Conservation (phyloP, 352 stramenopile genomes). For the Elongisporangium undulatum region DNA sequence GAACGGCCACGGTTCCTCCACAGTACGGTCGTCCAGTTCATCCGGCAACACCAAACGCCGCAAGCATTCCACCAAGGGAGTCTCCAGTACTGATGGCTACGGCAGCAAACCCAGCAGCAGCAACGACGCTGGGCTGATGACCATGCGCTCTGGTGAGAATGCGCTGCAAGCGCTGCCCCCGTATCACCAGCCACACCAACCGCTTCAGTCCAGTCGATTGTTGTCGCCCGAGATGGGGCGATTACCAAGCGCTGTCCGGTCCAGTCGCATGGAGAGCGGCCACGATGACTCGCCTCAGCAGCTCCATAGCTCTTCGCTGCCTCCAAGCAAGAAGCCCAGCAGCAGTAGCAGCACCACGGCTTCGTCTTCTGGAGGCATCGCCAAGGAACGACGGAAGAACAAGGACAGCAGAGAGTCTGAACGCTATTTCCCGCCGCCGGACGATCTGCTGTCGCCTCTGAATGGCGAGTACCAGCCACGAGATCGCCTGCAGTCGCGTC, state of each 20-base stretch:
- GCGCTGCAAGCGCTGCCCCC: background rate
- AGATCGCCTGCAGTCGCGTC: slow-evolving; percentile 71
- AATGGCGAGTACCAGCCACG: slow-evolving; percentile 54
- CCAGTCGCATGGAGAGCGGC: slow-evolving; percentile 8
- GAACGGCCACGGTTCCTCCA: slow-evolving; percentile 16
- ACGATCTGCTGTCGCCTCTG: slow-evolving; percentile 35
- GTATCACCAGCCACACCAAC: slow-evolving; percentile 1
- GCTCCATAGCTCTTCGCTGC: background rate
- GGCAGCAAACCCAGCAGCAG: slow-evolving; percentile 16
- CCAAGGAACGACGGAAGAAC: slow-evolving; percentile 31
- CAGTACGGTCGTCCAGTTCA: slow-evolving; percentile 24
- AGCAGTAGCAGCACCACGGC: slow-evolving; percentile 9
- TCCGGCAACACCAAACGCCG: slow-evolving; percentile 26
- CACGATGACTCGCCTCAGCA: slow-evolving; percentile 7
- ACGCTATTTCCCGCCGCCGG: slow-evolving; percentile 19
- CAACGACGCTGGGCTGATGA: slow-evolving; percentile 16
- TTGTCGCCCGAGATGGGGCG: slow-evolving; percentile 20
- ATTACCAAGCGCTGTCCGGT: slow-evolving; percentile 29
- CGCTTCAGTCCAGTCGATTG: slow-evolving; percentile 16
- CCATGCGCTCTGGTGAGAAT: background rate
- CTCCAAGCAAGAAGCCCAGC: slow-evolving; percentile 2
- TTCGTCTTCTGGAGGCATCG: slow-evolving; percentile 10
- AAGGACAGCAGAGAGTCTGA: slow-evolving; percentile 14
- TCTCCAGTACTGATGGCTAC: background rate
- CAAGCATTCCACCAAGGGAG: slow-evolving; percentile 7